Evolutionary conservation across 257 asterid genomes (phyloP).

Genomic region (Marsdenia floribunda): DNA sequence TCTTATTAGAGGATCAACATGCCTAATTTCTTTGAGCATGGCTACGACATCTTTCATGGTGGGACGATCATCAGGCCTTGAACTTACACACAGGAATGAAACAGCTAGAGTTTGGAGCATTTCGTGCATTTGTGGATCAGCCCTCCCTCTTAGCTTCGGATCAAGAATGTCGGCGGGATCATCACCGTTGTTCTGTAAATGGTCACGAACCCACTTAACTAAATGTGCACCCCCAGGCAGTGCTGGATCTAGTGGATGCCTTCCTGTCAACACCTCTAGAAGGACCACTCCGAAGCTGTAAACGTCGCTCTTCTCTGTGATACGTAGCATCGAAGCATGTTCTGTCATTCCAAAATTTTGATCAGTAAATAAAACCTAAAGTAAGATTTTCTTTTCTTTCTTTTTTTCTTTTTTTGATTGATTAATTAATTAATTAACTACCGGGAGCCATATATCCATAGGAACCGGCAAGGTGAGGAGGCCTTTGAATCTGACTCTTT

Average conservation of each 20-base stretch:
- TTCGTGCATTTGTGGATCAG: slow-evolving; percentile 92
- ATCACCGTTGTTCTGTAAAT: slow-evolving; percentile 53
- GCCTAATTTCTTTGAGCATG: slow-evolving; percentile 77
- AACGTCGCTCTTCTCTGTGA: slow-evolving; percentile 83
- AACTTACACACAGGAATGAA: slow-evolving; percentile 73
- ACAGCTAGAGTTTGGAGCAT: slow-evolving; percentile 91
- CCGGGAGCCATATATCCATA: slow-evolving; percentile 99
- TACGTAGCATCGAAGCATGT: slow-evolving; percentile 70
- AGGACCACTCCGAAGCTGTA: slow-evolving; percentile 86
- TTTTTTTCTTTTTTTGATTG: too few relatives aligned
- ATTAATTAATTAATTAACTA: slow-evolving; percentile 7
- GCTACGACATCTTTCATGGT: slow-evolving; percentile 94
- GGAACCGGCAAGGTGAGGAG: slow-evolving; percentile 90
- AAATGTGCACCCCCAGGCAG: slow-evolving; percentile 77
- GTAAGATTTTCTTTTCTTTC: too few relatives aligned
- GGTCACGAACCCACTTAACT: slow-evolving; percentile 83
- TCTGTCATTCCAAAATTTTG: slow-evolving; percentile 27
- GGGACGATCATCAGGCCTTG: slow-evolving; percentile 69
- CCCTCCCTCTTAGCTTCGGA: slow-evolving; percentile 84
- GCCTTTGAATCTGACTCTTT: slow-evolving; percentile 57
- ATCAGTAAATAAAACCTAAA: too few relatives aligned
- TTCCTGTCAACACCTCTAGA: slow-evolving; percentile 85
- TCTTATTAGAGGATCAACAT: slow-evolving; percentile 44
- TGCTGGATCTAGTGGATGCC: slow-evolving; percentile 92
- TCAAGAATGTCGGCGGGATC: slow-evolving; percentile 71